Evolutionary conservation across 768 basidiomycete species (phyloP).

Genomic region (Psilocybe sp.): DNA sequence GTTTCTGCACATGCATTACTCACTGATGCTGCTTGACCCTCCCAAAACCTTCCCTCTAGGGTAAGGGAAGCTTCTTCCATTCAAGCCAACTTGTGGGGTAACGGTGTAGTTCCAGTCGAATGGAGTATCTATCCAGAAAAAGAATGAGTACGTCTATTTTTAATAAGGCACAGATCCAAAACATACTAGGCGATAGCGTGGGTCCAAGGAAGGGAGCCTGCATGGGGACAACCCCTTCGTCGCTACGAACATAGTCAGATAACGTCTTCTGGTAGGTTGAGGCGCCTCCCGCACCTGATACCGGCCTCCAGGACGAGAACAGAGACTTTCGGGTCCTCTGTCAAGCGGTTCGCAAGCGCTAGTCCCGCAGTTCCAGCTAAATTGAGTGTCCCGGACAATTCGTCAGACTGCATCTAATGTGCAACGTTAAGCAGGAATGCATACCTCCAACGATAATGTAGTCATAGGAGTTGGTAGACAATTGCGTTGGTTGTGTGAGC

Average conservation of each 20-base stretch:
- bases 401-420: too few relatives aligned
- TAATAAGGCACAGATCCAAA: not conserved
- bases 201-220: slow-evolving; percentile 14
- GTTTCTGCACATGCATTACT: not conserved
- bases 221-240: slow-evolving; percentile 14
- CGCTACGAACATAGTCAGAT: too few relatives aligned
- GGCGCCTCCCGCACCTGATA: too few relatives aligned
- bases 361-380: slow-evolving; percentile 12
- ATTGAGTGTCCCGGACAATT: not conserved
- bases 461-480: slow-evolving; percentile 6
- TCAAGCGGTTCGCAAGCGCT: slow-evolving; percentile 7
- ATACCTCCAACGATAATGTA: slow-evolving; percentile 13
- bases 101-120: slow-evolving; percentile 7
- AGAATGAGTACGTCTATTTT: not conserved
- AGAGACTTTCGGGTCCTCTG: slow-evolving; percentile 5
- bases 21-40: slow-evolving; percentile 3
- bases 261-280: too few relatives aligned
- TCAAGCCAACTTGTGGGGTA: slow-evolving; percentile 2
- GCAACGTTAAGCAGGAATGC: not conserved
- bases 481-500: slow-evolving; percentile 1
- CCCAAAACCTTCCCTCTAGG: slow-evolving; percentile 4
- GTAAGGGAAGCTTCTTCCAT: slow-evolving; percentile 3
- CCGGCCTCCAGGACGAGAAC: slow-evolving; percentile 13
- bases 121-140: slow-evolving; percentile 1
- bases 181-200: slow-evolving; percentile 13